Conservation (phyloP, 352 stramenopile species). For the Hyaloperonospora brassicae region DNA sequence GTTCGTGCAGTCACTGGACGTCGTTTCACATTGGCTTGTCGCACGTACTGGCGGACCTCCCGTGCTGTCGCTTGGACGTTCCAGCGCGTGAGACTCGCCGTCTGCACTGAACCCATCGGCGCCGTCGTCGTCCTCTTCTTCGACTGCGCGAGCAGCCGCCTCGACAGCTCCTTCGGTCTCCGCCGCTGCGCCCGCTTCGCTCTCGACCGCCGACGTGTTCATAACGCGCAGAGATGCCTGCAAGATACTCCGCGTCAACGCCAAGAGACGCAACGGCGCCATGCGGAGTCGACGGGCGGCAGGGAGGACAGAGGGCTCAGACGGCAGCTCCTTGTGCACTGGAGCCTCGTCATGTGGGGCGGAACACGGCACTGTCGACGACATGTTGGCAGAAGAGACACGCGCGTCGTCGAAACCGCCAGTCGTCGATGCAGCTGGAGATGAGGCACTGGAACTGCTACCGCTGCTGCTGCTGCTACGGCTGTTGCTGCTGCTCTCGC, state of each 20-base stretch:
- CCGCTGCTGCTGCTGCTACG: neutral
- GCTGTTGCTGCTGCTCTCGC: neutral
- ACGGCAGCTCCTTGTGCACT: slow-evolving; percentile 12
- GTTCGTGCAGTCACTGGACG: slow-evolving; percentile 21
- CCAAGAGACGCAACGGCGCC: slow-evolving; percentile 5
- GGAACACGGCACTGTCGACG: slow-evolving; percentile 18
- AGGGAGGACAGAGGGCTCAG: slow-evolving; percentile 14
- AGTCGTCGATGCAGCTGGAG: slow-evolving; percentile 9
- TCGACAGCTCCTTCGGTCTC: slow-evolving; percentile 1
- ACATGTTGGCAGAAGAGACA: slow-evolving; percentile 21
- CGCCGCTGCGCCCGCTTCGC: neutral
- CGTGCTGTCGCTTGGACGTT: slow-evolving; percentile 3
- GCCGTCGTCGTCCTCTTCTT: slow-evolving; percentile 10
- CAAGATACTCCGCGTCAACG: slow-evolving; percentile 13
- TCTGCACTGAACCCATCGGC: slow-evolving; percentile 2
- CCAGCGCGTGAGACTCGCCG: neutral
- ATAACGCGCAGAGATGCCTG: slow-evolving; percentile 25
- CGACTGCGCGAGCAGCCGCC: slow-evolving; percentile 7
- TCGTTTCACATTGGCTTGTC: slow-evolving; percentile 14
- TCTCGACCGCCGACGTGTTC: slow-evolving; percentile 19
- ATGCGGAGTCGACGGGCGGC: slow-evolving; percentile 9
- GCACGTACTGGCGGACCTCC: slow-evolving; percentile 6
- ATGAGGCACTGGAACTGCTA: slow-evolving; percentile 3
- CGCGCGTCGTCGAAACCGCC: slow-evolving; percentile 8
- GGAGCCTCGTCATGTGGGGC: slow-evolving; percentile 8